Base-by-base conservation (phyloP, 2,329 filamentous ascomycete species). In the Tolypocladium inflatum region DNA sequence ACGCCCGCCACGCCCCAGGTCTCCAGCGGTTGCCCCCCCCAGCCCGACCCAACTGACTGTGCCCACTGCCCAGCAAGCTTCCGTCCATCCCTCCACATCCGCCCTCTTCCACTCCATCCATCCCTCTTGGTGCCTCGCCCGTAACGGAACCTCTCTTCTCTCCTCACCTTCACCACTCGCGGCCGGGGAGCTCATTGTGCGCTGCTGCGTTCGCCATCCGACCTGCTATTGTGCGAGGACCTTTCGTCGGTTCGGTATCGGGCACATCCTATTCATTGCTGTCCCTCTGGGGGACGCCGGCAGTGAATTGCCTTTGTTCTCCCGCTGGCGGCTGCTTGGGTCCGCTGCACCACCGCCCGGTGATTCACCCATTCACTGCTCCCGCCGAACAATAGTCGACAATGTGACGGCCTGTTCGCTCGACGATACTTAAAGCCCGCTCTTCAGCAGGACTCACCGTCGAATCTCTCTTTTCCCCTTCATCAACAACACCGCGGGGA, bases 401-500 rank as follows among this genome's bases (percentile, higher is more conserved):
- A 55, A 59, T 63, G 61, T 61, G 60, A 60, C 60, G 56, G 43
- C 50, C 57, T 50, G 56, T 42, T 38, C 54, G 26, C 60, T 41
- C 42, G 51, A 54, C 55, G 54, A 59, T 54, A 52, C 33, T 23
- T 3, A 19, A 15, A 48, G 39, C 19, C 41, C 54, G 54, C 35
- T 51, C 37, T 42, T 33, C 26, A 21, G 41, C 54, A 55, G 54
- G 41, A 55, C 30, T 38, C 7, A 9, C 30, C 30, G 11, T n/a
- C 41, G 19, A 43, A 38, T 21, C n/a, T n/a, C 38, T 21, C 51
- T 15, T 10, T 6, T n/a, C n/a, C 21, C 33, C 42, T 48, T 15
- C 17, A 74, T 64, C 57, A 83, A 82, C 79, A 74, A 79, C 67
- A 74, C 75, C 60, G 5, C 54, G n/a, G 41, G 41, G 19, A 26